phyloP scores from a whole-genome alignment of 73 alveolate genomes.

The Blepharisma stoltei region DNA sequence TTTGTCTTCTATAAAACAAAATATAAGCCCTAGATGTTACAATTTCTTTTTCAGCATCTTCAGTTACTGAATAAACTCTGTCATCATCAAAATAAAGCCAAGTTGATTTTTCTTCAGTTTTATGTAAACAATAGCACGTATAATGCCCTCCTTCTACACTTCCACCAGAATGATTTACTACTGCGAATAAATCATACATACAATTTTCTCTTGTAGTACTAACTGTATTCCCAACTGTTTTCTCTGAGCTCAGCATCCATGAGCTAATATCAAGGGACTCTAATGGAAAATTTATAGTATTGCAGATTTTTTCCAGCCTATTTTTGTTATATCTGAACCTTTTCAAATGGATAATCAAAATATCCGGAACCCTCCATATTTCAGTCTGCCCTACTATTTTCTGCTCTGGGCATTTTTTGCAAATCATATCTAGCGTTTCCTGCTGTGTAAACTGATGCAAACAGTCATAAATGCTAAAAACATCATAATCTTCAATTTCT shows the following conservation, averaged over 20 bases:
- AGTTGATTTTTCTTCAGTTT: neutral
- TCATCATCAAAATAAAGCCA: neutral
- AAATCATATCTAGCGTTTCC: neutral
- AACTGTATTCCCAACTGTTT: neutral
- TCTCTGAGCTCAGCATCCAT: neutral
- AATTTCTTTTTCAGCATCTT: neutral
- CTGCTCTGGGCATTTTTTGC: slow-evolving; percentile 12
- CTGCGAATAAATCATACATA: slow-evolving; percentile 12
- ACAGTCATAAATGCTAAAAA: slow-evolving; percentile 5
- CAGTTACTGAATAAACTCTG: neutral
- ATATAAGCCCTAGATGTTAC: slow-evolving; percentile 8
- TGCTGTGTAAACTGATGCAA: neutral
- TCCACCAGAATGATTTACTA: slow-evolving; percentile 24
- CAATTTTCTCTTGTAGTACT: neutral
- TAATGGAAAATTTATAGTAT: neutral
- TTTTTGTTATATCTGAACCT: slow-evolving; percentile 7
- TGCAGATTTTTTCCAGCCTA: neutral
- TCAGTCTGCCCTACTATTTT: neutral
- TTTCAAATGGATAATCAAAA: slow-evolving; percentile 25
- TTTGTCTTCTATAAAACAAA: slow-evolving; percentile 11
- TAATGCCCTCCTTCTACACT: slow-evolving; percentile 17
- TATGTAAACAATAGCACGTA: neutral
- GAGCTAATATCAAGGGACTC: neutral
- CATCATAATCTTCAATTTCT: slow-evolving; percentile 17
- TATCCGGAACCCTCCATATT: neutral